Base-by-base conservation (phyloP, 2,329 filamentous ascomycete species). In the Colletotrichum cuscutae region DNA sequence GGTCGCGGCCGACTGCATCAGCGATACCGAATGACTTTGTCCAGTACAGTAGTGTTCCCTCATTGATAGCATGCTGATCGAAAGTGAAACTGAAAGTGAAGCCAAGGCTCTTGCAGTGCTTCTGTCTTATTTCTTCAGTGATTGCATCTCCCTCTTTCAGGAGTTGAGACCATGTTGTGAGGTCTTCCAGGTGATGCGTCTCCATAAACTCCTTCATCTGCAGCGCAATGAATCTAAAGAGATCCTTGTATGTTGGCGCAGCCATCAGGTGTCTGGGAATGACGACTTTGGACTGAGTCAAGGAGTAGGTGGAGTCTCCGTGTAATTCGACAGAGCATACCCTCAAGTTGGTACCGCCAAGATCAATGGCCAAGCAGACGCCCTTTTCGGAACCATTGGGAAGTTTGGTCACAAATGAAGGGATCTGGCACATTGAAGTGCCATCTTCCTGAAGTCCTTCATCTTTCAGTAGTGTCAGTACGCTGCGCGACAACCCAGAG, bases 1-100 rank as follows among this genome's bases (percentile, higher is more conserved):
- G 92, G 81, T 95, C 93, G 78, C 93, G 89, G 59, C 93, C 93
- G 53, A 95, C 84, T 0, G 92, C 91, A 78, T 94, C 93, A n/a
- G 89, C 85, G 75, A 95, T 94, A 80, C 94, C 90, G 79, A 94
- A 95, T 28, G 93, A 93, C 82, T 95, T 95, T 53, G 93, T 95
- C 93, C 93, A 95, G 74, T 93, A 90, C 80, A 95, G 90, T 46
- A 95, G 84, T 32, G 89, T 90, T 56, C 93, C 93, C 79, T 90
- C 78, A 91, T 88, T 61, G 92, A 92, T 24, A 90, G 93, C 84
- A 93, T 95, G 78, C 88, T 93, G 78, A 12, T 78, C 75, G 82
- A 95, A 95, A n/a, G 93, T 95, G 82, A 95, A 95, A n/a, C 93
- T 81, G 72, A 81, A 81, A 1, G 79, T 81, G 73, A 81, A 81